Evolutionary conservation across 2,329 filamentous ascomycete genomes (phyloP), one percentile per base, ranked within the genome.

Genomic region (Dothidotthia symphoricarpi): DNA sequence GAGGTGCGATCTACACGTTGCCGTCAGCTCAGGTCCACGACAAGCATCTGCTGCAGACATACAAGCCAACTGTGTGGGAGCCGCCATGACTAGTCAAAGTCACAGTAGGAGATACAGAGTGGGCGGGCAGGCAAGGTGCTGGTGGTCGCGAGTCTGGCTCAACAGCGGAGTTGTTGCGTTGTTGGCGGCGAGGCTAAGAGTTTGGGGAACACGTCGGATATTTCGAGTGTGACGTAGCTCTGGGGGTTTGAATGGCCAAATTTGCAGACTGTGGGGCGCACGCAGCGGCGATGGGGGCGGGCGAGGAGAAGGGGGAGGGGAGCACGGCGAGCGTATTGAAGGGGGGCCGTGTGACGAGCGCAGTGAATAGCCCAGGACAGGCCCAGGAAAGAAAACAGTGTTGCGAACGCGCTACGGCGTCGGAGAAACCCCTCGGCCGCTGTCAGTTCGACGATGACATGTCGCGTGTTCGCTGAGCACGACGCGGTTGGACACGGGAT

Each of bases 51-150:
- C 22, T 17, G 24, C 40, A 14, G 35, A 72, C 79, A 47, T 69
- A 83, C 80, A 95, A 72, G 88, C 88, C 82, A 96, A 86, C 82
- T 96, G 91, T 74, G 91, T 85, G 65, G 87, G 83, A 77, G 78
- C 83, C 69, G 88, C 86, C 89, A 95, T 96, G 81, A 83, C 86
- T 89, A 89, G 81, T 83, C 66, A 88, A 89, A 89, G 85, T 77
- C 85, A 88, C 86, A 86, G 83, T 53, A 55, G 54, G 45, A 47
- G 43, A 37, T 40, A 50, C 49, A 58, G 46, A 49, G 50, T 30
- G 53, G 53, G 46, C 36, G 48, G 41, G 27, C 29, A 47, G 56
- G 50, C 48, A 56, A 49, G 51, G 47, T 51, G 57, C 55, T 58
- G 55, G 55, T 56, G 60, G 53, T 56, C 51, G 57, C 47, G 59